Percentiles rank a stretch among this genome's conserved stretches.
phyloP scores from a whole-genome alignment of 768 basidiomycete genomes.

The Lactifluus rugatus region DNA sequence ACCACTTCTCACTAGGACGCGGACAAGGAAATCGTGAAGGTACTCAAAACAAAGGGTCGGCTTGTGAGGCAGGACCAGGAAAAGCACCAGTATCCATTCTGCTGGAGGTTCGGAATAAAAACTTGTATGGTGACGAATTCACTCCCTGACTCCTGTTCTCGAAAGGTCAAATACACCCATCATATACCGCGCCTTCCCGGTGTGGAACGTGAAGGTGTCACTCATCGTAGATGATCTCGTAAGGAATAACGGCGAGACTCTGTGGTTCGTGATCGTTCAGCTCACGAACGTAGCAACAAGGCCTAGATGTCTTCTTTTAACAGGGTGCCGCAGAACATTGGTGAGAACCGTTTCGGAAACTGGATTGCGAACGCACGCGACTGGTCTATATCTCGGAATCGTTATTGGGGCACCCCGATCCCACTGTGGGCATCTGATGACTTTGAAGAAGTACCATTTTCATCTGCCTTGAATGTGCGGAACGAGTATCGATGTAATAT shows the following conservation, averaged over 20 bases:
- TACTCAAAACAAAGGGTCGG: slow-evolving; percentile 76
- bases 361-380: slow-evolving; percentile 98
- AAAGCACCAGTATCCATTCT: slow-evolving; percentile 92
- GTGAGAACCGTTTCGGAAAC: slow-evolving; percentile 89
- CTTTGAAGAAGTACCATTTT: slow-evolving; percentile 59
- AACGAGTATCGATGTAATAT: not conserved
- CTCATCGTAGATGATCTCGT: slow-evolving; percentile 81
- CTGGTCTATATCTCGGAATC: slow-evolving; percentile 98
- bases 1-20: slow-evolving; percentile 47
- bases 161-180: slow-evolving; percentile 86
- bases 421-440: slow-evolving; percentile 96
- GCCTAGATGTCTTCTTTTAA: not conserved
- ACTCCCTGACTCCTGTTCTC: not conserved
- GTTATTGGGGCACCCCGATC: slow-evolving; percentile 98
- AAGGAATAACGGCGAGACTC: slow-evolving; percentile 78
- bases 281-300: not conserved
- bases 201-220: slow-evolving; percentile 90
- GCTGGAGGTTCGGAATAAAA: slow-evolving; percentile 69
- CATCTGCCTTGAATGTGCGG: not conserved
- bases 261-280: slow-evolving; percentile 48
- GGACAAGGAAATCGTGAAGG: slow-evolving; percentile 89
- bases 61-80: slow-evolving; percentile 81
- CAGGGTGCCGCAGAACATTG: slow-evolving; percentile 87
- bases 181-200: slow-evolving; percentile 91
- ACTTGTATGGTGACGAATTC: not conserved